Evolutionary conservation across 139 green algal genomes (phyloP).

Genomic region (Medakamo hakoo): DNA sequence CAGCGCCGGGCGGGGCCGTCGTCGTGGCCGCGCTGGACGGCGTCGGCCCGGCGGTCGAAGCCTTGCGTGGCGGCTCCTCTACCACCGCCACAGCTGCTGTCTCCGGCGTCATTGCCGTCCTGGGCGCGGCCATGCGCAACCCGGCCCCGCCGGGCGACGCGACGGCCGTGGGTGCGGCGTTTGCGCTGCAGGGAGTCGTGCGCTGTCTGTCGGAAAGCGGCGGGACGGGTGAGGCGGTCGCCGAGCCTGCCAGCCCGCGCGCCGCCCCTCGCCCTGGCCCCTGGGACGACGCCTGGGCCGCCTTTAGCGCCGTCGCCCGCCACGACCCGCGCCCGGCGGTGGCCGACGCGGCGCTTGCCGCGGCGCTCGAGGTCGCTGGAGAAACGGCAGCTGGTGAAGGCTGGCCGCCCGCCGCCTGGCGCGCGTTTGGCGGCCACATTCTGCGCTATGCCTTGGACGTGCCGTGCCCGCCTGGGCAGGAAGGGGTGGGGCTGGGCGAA

Average conservation of each 20-base stretch:
- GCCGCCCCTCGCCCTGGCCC: background rate
- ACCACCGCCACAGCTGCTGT: slow-evolving; percentile 15
- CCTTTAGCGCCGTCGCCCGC: slow-evolving; percentile 11
- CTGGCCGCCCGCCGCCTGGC: background rate
- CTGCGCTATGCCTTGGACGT: background rate
- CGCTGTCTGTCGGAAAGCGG: slow-evolving; percentile 1
- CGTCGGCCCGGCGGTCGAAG: background rate
- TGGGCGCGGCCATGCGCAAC: slow-evolving; percentile 14
- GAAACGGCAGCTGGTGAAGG: background rate
- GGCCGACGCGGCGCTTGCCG: slow-evolving; percentile 16
- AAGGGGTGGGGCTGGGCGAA: background rate
- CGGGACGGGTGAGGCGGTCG: too few species aligned
- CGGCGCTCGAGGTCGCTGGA: slow-evolving; percentile 14
- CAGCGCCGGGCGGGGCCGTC: background rate
- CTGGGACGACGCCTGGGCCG: slow-evolving; percentile 7
- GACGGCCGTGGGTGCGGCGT: slow-evolving; percentile 15
- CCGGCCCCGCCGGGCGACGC: slow-evolving; percentile 11
- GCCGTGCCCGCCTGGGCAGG: background rate
- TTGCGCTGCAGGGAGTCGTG: slow-evolving; percentile 11
- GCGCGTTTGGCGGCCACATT: background rate
- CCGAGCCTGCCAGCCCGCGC: background rate
- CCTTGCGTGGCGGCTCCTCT: background rate
- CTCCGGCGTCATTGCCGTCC: slow-evolving; percentile 4
- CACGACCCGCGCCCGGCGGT: slow-evolving; percentile 22
- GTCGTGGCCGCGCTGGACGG: background rate